Evolutionary conservation across 495 filamentous ascomycete genomes (phyloP).

Genomic region (Bryoglossum gracile): DNA sequence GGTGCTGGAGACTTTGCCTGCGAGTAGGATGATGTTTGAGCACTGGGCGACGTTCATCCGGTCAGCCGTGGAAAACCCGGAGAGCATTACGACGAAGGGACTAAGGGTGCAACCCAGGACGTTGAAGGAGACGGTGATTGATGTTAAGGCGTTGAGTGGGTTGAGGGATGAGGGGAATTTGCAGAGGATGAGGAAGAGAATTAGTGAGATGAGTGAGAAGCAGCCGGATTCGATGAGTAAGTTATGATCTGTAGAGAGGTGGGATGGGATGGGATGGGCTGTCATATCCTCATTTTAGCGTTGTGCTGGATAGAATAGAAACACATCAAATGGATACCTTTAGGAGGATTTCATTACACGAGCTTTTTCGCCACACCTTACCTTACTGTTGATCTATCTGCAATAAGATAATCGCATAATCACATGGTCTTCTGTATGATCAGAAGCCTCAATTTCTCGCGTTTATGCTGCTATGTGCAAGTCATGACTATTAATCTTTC

Average conservation of each 20-base stretch:
- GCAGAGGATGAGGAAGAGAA: slow-evolving; percentile 39
- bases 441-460: no score
- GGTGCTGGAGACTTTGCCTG: slow-evolving; percentile 47
- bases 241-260: slow-evolving; percentile 29
- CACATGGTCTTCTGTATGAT: no score
- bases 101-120: slow-evolving; percentile 50
- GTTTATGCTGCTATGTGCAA: no score
- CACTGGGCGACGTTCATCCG: slow-evolving; percentile 52
- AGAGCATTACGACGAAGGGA: slow-evolving; percentile 36
- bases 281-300: not conserved
- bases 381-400: no score
- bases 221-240: slow-evolving; percentile 37
- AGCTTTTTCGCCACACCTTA: no score
- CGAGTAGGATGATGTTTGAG: slow-evolving; percentile 44
- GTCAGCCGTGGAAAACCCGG: slow-evolving; percentile 34
- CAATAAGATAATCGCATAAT: no score
- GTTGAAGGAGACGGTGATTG: slow-evolving; percentile 41
- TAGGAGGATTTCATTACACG: no score
- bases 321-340: no score
- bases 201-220: slow-evolving; percentile 37
- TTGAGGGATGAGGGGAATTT: slow-evolving; percentile 48
- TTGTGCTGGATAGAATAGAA: not conserved
- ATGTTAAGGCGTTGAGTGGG: slow-evolving; percentile 41
- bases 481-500: no score
- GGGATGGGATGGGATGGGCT: not conserved